Evolutionary conservation across 139 green algal genomes (phyloP).

Genomic region (Volvox reticuliferus): DNA sequence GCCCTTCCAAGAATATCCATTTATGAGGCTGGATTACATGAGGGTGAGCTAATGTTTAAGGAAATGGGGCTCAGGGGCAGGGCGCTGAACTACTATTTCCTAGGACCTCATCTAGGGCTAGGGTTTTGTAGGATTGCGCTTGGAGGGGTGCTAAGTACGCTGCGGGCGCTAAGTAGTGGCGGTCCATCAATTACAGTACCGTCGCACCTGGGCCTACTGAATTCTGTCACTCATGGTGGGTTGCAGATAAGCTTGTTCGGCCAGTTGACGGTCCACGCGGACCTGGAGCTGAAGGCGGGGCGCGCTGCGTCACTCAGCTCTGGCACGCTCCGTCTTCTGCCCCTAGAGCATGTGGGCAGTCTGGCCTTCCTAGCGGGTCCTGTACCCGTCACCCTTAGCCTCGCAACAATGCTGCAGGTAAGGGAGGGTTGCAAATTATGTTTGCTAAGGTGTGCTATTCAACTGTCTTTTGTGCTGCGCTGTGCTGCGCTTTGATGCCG

Average conservation of each 20-base stretch:
- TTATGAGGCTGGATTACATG: conserved; percentile 12
- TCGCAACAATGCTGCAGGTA: not conserved
- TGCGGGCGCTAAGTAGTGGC: no score
- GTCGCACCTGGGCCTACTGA: no score
- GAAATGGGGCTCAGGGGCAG: no score
- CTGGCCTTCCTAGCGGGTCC: conserved; percentile 1
- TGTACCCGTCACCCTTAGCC: not conserved
- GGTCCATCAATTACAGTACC: no score
- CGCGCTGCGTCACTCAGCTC: not conserved
- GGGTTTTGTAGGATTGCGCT: no score
- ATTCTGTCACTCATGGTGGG: not conserved
- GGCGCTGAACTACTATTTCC: no score
- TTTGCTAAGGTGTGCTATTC: no score
- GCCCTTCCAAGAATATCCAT: not conserved
- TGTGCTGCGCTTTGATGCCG: no score
- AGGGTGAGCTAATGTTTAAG: not conserved
- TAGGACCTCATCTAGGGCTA: no score
- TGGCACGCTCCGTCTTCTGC: not conserved
- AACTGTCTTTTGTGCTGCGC: no score
- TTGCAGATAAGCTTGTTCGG: conserved; percentile 12
- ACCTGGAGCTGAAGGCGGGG: not conserved
- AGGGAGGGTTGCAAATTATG: no score
- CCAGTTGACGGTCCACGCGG: not conserved
- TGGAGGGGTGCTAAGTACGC: no score
- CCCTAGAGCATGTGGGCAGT: not conserved